phyloP scores from a whole-genome alignment of 805 yeast species.

The Sugiyamaella floridensis region DNA sequence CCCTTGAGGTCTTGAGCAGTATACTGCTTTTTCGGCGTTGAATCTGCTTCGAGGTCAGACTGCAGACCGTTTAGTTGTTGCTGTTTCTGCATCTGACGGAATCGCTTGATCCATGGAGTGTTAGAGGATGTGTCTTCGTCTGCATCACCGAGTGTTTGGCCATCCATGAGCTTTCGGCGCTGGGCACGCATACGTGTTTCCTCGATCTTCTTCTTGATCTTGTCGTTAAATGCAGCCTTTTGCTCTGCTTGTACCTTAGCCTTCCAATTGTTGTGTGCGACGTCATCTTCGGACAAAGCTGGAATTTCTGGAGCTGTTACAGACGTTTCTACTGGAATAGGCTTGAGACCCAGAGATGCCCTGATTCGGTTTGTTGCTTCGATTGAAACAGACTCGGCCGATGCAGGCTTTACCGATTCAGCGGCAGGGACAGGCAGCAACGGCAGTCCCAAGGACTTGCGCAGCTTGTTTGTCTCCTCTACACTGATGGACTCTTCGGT shows the following conservation, averaged over 20 bases:
- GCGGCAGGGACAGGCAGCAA: slow-evolving; percentile 35
- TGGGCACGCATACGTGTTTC: slow-evolving; percentile 22
- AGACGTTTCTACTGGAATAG: slow-evolving; percentile 31
- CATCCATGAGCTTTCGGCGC: slow-evolving; percentile 22
- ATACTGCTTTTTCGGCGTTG: slow-evolving; percentile 12
- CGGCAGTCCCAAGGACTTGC: slow-evolving; percentile 46
- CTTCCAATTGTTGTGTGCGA: slow-evolving; percentile 35
- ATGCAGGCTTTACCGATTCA: background rate
- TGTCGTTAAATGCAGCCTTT: slow-evolving; percentile 26
- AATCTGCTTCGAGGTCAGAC: slow-evolving; percentile 8
- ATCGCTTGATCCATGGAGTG: slow-evolving; percentile 38
- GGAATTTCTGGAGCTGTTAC: background rate
- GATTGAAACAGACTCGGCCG: slow-evolving; percentile 25
- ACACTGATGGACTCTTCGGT: slow-evolving; percentile 28
- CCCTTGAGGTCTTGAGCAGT: slow-evolving; percentile 31
- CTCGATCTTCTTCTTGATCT: slow-evolving; percentile 19
- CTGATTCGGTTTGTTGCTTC: slow-evolving; percentile 55
- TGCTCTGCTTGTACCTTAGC: slow-evolving; percentile 30
- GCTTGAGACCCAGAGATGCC: slow-evolving; percentile 45
- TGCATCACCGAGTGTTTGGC: slow-evolving; percentile 22
- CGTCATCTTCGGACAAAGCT: slow-evolving; percentile 23
- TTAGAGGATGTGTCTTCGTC: slow-evolving; percentile 27
- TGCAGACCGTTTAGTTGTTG: slow-evolving; percentile 9
- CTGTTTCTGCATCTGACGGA: slow-evolving; percentile 25
- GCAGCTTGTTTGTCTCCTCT: slow-evolving; percentile 51